Base-by-base conservation (phyloP, 306 rosid species). In the Aeschynomene evenia region DNA sequence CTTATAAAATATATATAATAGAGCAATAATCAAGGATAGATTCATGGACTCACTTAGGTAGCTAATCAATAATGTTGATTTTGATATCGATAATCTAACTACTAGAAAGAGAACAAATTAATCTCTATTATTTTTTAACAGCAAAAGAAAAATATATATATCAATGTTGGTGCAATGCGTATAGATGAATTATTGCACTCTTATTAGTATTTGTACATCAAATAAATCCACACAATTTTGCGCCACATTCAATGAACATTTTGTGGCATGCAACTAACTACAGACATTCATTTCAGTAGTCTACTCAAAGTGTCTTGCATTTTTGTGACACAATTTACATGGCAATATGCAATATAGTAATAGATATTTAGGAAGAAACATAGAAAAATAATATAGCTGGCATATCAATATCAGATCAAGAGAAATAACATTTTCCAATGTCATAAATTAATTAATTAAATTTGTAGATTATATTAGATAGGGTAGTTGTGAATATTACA, bases 321-420 rank as follows among this genome's bases (percentile, higher is more conserved):
- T 73, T 75, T 18, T 56, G 77, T 76, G 75, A 75, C 63, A 48
- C 62, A 71, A 73, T n/a, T n/a, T n/a, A n/a, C n/a, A n/a, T n/a
- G n/a, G n/a, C n/a, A n/a, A n/a, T n/a, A n/a, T n/a, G n/a, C n/a
- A 80, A 39, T 45, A 45, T 54, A 51, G 59, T 23, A 74, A 48
- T 63, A 77, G 52, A 68, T 65, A 64, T 61, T 50, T n/a, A n/a
- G 70, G 65, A 74, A 51, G 68, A 40, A 71, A 62, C 66, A 77
- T 70, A n/a, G n/a, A n/a, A n/a, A n/a, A n/a, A n/a, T n/a, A n/a
- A 73, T 69, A 78, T 51, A 64, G 77, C 83, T 85, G 86, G 24
- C 54, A 77, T 72, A 83, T 82, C 89, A 76, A 91, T 76, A 85
- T 80, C 73, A 78, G 88, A 84, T 89, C 82, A 79, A 80, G 79